Base-by-base conservation (phyloP, 2,329 filamentous ascomycete genomes). In the Dactylellina leptospora region DNA sequence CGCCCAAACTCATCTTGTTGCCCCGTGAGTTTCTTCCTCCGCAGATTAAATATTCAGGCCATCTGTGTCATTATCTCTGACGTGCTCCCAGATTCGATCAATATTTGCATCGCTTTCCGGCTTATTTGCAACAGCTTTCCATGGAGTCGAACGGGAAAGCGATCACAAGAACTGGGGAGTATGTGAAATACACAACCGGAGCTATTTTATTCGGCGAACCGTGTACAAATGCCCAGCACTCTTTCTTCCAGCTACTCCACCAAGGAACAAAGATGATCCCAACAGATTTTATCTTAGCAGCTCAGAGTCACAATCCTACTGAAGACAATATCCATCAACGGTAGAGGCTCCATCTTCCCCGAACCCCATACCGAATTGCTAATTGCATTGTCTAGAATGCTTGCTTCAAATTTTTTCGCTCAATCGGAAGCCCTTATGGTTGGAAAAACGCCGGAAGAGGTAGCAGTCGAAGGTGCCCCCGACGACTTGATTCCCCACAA, bases 71-170 rank as follows among this genome's bases (percentile, higher is more conserved):
- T 13, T 75, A 23, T 4, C 27, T 53, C 44, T 44, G 3, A 44
- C 20, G 16, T 38, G 16, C 3, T 44, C 9, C 10, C 20, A 92
- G 89, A 66, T 99, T 97, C 81, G 95, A 99, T 83, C 95, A 99
- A 83, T 99, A 99, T 84, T 89, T 99, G 76, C 92, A 97, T 86
- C 91, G 95, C 76, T 97, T 99, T 89, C 93, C 95, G 36, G 95
- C 95, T 77, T 99, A 99, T 84, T 90, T 99, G 61, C 95, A 99
- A 84, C 95, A 99, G 83, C 85, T 99, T 71, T 97, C 93, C 73
- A 99, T 99, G 95, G 95, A 99, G 85, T 97, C 93, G 74, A 99
- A 99, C 82, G 95, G 95, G 80, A 99, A 99, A 86, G 91, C 90
- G 73, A 92, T 97, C 79, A 96, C 93, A 74, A 91, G 95, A 78